phyloP scores from a whole-genome alignment of 2,329 filamentous ascomycete genomes.

The Penicillium sp. region DNA sequence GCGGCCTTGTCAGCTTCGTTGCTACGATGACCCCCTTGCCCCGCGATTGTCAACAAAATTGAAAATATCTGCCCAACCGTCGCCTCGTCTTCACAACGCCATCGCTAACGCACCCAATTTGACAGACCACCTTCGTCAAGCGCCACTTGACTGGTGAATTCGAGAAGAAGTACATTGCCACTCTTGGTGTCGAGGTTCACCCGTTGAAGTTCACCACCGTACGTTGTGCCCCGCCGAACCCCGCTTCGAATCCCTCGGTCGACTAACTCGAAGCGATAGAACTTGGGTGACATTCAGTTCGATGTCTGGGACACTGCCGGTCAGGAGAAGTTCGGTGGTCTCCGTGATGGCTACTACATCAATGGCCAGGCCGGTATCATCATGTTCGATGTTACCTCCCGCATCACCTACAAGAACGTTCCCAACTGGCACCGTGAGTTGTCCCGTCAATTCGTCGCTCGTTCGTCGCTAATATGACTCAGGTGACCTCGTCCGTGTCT shows the following conservation, averaged over 20 bases:
- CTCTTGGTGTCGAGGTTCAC: conserved; percentile 98
- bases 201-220: conserved; percentile 97
- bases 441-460: background rate
- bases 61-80: conserved; percentile 27
- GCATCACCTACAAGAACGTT: conserved; percentile 99
- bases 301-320: conserved; percentile 99
- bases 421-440: conserved; percentile 99
- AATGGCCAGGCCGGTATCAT: conserved; percentile 99
- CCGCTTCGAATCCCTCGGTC: conserved; percentile 26
- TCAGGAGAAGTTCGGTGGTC: conserved; percentile 99
- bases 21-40: conserved; percentile 15
- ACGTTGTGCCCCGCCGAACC: conserved; percentile 65
- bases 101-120: conserved; percentile 23
- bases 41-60: conserved; percentile 29
- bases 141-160: conserved; percentile 99
- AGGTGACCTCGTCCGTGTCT: conserved; percentile 98
- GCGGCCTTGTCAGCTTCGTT: conserved; percentile 6
- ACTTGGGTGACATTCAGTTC: conserved; percentile 95
- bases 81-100: conserved; percentile 13
- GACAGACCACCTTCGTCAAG: conserved; percentile 99
- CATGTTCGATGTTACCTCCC: conserved; percentile 99
- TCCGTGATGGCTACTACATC: conserved; percentile 99
- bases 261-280: conserved; percentile 51
- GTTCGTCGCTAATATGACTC: conserved; percentile 3
- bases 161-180: conserved; percentile 99